Evolutionary conservation across 2,329 filamentous ascomycete genomes (phyloP).

Genomic region (Neofusicoccum kwambonambiense): DNA sequence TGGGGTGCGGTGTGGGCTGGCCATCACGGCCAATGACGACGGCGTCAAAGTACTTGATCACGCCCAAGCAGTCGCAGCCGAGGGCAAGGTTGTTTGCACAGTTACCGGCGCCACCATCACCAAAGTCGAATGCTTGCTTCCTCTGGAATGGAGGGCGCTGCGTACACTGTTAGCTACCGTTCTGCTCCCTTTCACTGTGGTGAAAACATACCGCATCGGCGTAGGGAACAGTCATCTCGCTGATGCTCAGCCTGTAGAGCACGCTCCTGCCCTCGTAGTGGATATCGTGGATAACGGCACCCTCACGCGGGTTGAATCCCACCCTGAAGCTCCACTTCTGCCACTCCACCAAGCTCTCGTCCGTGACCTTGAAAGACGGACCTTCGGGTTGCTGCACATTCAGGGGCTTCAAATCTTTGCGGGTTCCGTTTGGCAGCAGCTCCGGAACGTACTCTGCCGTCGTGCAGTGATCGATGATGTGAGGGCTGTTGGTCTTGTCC

Average conservation of each 20-base stretch:
- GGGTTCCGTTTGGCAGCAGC: conserved; percentile 35
- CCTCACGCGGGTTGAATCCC: conserved; percentile 49
- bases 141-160: conserved; percentile 61
- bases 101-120: conserved; percentile 65
- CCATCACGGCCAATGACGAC: conserved; percentile 56
- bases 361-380: conserved; percentile 60
- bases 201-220: conserved; percentile 3
- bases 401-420: conserved; percentile 61
- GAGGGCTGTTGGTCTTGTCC: conserved; percentile 38
- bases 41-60: conserved; percentile 65
- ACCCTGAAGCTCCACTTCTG: conserved; percentile 47
- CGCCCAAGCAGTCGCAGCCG: conserved; percentile 68
- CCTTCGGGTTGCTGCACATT: conserved; percentile 71
- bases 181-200: neutral
- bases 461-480: conserved; percentile 49
- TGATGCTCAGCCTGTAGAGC: conserved; percentile 65
- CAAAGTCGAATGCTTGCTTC: conserved; percentile 72
- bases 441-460: conserved; percentile 52
- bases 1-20: conserved; percentile 53
- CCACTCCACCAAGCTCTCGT: conserved; percentile 46
- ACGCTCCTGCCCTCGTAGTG: conserved; percentile 65
- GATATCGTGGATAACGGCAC: conserved; percentile 68
- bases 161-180: conserved; percentile 23
- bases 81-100: conserved; percentile 66
- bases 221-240: conserved; percentile 57